These are phyloP conservation scores for Laguncularia racemosa DNA, from an alignment of 345 rosid species.

Conservation along the genomic window DNA sequence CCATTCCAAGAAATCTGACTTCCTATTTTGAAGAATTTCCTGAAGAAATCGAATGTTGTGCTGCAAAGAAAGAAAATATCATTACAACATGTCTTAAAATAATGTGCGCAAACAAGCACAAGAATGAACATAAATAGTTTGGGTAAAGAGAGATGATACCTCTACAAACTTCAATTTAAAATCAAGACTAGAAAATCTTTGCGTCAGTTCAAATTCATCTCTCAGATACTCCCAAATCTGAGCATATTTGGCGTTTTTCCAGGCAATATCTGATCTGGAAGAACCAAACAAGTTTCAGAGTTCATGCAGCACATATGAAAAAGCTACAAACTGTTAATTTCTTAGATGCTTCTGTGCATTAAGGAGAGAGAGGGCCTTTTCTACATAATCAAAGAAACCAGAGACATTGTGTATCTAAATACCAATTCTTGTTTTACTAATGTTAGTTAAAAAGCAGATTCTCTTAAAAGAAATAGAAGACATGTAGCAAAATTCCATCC, in stretches of 20 bases:
- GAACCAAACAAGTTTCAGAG: background rate
- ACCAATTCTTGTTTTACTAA: too few relatives aligned
- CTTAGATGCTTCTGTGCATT: too few relatives aligned
- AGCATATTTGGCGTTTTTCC: constrained; percentile 95
- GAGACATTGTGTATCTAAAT: too few relatives aligned
- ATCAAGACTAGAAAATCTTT: constrained; percentile 88
- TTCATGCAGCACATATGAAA: background rate
- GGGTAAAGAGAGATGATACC: constrained; percentile 26
- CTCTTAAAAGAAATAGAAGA: too few relatives aligned
- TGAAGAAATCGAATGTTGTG: constrained; percentile 92
- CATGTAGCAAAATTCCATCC: too few relatives aligned
- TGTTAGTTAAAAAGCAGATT: too few relatives aligned
- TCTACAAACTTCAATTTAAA: constrained; percentile 88
- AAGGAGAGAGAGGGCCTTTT: too few relatives aligned
- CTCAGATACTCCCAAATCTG: constrained; percentile 94
- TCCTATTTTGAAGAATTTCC: constrained; percentile 91
- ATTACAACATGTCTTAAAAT: background rate
- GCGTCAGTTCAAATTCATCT: constrained; percentile 87
- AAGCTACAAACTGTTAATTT: too few relatives aligned
- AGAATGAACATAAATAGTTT: background rate
- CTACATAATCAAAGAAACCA: too few relatives aligned
- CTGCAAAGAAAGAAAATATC: constrained; percentile 31
- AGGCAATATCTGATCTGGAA: constrained; percentile 88
- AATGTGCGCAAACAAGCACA: background rate
- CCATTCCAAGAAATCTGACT: constrained; percentile 94